Base-by-base conservation (phyloP, 768 basidiomycete genomes). In the Favolaschia claudopus region DNA sequence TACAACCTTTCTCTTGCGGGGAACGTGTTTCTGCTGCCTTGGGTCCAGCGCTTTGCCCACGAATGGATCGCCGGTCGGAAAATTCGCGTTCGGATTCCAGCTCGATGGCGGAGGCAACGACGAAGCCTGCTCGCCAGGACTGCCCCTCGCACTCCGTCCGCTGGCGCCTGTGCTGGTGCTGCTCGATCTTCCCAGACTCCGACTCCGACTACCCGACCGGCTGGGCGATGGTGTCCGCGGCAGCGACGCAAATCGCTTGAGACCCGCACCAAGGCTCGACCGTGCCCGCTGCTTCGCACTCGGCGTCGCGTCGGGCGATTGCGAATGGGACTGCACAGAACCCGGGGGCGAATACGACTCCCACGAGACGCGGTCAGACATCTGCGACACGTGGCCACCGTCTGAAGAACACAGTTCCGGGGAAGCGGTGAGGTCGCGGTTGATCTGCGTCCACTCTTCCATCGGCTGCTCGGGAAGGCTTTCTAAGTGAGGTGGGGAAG, bases 161-260 rank as follows among this genome's bases (percentile, higher is more conserved):
- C n/a, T n/a, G n/a, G n/a, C n/a, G n/a, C n/a, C n/a, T n/a, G n/a
- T n/a, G n/a, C n/a, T n/a, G n/a, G n/a, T n/a, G n/a, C n/a, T n/a
- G n/a, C n/a, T n/a, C n/a, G n/a, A n/a, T n/a, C n/a, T n/a, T n/a
- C n/a, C n/a, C n/a, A n/a, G n/a, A n/a, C n/a, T n/a, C n/a, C n/a
- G 46, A 44, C 63, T 44, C 62, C 71, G 45, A 64, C 69, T 9
- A 67, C 74, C 54, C 64, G 71, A 67, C 15, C n/a, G n/a, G n/a
- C n/a, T n/a, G n/a, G 80, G 60, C 25, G 89, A 90, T 7, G 89
- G 88, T 7, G 89, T 85, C 29, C 87, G 83, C 6, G 91, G 88
- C 47, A 92, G 76, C 5, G 89, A 79, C 9, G 83, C 83, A 54
- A 85, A 76, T 7, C 83, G 74, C 67, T 79, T 84, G 33, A 85